These are phyloP conservation scores for Triticum turgidum DNA, from an alignment of 176 grass and related monocot genomes.

Conservation along the genomic window DNA sequence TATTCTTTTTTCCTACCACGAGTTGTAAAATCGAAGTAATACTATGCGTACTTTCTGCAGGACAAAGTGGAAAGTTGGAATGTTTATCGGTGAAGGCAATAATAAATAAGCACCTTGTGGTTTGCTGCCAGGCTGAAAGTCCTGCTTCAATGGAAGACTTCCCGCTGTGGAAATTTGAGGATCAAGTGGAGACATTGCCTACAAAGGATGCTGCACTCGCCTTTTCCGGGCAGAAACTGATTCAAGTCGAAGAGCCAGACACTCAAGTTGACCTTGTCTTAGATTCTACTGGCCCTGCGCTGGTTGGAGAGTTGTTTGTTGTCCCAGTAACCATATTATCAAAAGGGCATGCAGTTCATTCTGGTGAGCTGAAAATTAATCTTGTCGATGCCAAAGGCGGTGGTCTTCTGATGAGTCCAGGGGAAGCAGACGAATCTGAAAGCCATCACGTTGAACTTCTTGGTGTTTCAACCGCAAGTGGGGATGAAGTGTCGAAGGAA, in stretches of 20 bases:
- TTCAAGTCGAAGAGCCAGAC: slow-evolving; percentile 87
- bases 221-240: slow-evolving; percentile 71
- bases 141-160: slow-evolving; percentile 92
- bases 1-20: slow-evolving; percentile 5
- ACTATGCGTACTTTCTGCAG: slow-evolving; percentile 56
- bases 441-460: slow-evolving; percentile 90
- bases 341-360: slow-evolving; percentile 74
- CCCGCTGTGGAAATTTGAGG: slow-evolving; percentile 87
- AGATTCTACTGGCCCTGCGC: slow-evolving; percentile 61
- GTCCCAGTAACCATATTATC: slow-evolving; percentile 65
- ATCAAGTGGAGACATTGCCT: slow-evolving; percentile 62
- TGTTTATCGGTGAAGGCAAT: slow-evolving; percentile 74
- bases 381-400: slow-evolving; percentile 92
- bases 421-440: slow-evolving; percentile 82
- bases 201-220: slow-evolving; percentile 63
- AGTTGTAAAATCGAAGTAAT: slow-evolving; percentile 25
- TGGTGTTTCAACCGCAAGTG: slow-evolving; percentile 54
- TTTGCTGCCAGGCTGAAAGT: slow-evolving; percentile 84
- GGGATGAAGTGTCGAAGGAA: slow-evolving; percentile 49
- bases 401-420: slow-evolving; percentile 87
- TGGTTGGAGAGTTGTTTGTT: slow-evolving; percentile 84
- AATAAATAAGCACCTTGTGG: slow-evolving; percentile 71
- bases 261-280: slow-evolving; percentile 78
- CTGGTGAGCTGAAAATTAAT: slow-evolving; percentile 97
- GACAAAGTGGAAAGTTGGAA: slow-evolving; percentile 94